Evolutionary conservation across 73 alveolate species (phyloP), one percentile per base, ranked within the genome.

Genomic region (Paramecium bursaria): DNA sequence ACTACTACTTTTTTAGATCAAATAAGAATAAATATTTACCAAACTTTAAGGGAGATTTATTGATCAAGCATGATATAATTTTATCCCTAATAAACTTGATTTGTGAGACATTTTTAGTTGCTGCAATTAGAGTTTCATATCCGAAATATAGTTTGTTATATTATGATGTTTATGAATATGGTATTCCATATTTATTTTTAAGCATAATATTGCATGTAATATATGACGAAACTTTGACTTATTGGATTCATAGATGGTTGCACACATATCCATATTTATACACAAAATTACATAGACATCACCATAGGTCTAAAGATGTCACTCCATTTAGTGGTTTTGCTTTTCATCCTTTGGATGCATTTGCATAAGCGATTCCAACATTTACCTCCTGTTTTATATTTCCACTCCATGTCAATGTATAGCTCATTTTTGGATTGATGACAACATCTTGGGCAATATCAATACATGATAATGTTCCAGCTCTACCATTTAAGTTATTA

Each of bases 311-410:
- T 19, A 82, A 74, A 52, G 85, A 53, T 30, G 73, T 87, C 5
- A 87, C 93, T n/a, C 93, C 93, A 21, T 87, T 77, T 22, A 50
- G 87, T 30, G 93, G 93, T 17, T 87, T 87, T 50, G 93, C 93
- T 1, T 87, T 87, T 85, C 93, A 87, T 57, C 93, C 93, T 26
- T 29, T 87, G 19, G 93, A 87, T 87, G 93, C 93, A n/a, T 87
- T 87, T 85, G 77, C 80, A 2, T 57, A 87, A 55, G 93, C 93
- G 13, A 29, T 87, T 1, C 92, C 92, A 1, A 17, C 85, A 23
- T 87, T 87, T 67, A 85, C 91, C 0, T 35, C 87, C 15, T 87
- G 91, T 27, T 87, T 80, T 46, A 9, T 87, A 21, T 87, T 87
- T 46, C 93, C 93, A 3, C 50, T 86, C 23, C 93, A 87, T 46